Conservation (phyloP, 2,329 filamentous ascomycete species). For the Coniella vitis region DNA sequence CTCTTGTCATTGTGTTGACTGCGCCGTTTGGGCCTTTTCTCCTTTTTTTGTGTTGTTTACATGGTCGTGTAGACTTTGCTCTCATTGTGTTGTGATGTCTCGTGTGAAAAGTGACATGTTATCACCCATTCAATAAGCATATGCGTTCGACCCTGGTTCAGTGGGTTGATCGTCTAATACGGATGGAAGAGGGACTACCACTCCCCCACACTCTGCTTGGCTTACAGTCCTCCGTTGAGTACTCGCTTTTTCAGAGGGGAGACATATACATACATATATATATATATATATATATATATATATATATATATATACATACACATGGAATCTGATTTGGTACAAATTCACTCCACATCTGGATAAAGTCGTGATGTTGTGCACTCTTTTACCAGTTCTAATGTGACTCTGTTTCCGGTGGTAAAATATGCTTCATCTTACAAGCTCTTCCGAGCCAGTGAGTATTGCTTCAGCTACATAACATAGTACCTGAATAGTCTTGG, state of each 20-base stretch:
- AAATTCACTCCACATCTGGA: no score
- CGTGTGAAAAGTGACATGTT: not conserved
- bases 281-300: no score
- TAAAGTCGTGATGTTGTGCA: no score
- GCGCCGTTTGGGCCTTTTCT: not conserved
- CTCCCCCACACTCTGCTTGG: slow-evolving; percentile 41
- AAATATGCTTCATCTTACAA: no score
- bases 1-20: not conserved
- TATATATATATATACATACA: no score
- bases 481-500: no score
- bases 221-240: slow-evolving; percentile 31
- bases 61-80: not conserved
- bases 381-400: no score
- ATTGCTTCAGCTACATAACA: no score
- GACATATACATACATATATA: no score
- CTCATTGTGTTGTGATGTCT: not conserved
- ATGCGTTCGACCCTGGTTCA: slow-evolving; percentile 34
- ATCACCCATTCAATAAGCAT: slow-evolving; percentile 36
- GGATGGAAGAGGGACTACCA: slow-evolving; percentile 35
- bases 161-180: slow-evolving; percentile 38
- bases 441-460: no score
- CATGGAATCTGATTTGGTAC: no score
- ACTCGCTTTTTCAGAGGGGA: slow-evolving; percentile 41
- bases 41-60: not conserved
- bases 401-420: no score